A percentile compares a stretch with the other conserved stretches of the same genome.
phyloP scores from a whole-genome alignment of 768 basidiomycete species.

The Hypsizygus marmoreus region DNA sequence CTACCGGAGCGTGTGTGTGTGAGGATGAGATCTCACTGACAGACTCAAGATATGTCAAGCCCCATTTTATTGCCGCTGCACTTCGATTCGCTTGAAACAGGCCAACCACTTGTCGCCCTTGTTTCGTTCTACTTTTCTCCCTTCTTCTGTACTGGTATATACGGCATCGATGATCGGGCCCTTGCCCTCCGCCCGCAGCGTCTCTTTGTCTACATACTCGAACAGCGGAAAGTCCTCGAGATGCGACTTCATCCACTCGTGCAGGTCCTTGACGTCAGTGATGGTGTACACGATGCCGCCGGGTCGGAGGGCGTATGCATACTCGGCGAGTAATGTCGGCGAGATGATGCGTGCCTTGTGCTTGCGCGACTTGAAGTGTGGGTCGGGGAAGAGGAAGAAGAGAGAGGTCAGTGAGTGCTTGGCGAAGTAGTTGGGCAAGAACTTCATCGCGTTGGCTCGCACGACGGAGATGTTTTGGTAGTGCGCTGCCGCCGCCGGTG shows the following conservation, averaged over 20 bases:
- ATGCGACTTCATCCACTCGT: constrained; percentile 94
- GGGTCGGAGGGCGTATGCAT: constrained; percentile 88
- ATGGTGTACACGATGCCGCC: constrained; percentile 98
- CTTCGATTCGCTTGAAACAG: constrained; percentile 75
- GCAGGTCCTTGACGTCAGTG: constrained; percentile 93
- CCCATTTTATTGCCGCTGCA: constrained; percentile 26
- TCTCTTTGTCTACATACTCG: constrained; percentile 72
- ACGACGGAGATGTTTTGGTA: constrained; percentile 92
- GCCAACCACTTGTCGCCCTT: constrained; percentile 89
- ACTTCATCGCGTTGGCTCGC: constrained; percentile 98
- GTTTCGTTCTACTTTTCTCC: constrained; percentile 94
- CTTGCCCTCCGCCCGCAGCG: constrained; percentile 73
- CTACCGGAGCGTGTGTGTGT: too few species aligned
- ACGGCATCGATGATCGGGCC: constrained; percentile 82
- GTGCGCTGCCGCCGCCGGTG: constrained; percentile 37
- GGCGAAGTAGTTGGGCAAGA: constrained; percentile 92
- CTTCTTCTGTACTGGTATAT: constrained; percentile 89
- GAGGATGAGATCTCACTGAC: too few species aligned
- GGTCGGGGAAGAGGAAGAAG: constrained; percentile 99
- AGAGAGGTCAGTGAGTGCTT: constrained; percentile 90
- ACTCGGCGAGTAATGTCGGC: constrained; percentile 95
- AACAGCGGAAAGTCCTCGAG: constrained; percentile 89
- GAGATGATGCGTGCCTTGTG: constrained; percentile 99
- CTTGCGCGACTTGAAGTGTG: constrained; percentile 97
- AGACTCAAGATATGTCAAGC: constrained; percentile 4